These are phyloP conservation scores for Leucocoprinus sp. DNA, from an alignment of 768 basidiomycete genomes.

Conservation along the genomic window DNA sequence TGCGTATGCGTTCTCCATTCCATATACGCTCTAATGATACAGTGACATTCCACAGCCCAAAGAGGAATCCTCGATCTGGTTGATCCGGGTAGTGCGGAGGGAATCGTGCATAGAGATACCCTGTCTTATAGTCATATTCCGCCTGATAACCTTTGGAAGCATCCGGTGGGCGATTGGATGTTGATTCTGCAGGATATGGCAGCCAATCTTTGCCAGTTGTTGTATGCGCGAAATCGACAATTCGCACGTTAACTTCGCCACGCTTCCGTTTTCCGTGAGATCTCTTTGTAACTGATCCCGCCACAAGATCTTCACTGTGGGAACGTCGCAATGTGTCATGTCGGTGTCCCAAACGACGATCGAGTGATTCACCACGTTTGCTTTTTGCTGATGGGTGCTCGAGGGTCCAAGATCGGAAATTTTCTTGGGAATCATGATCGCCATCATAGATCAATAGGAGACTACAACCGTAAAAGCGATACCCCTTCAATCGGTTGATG, in stretches of 20 bases:
- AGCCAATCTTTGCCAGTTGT: conserved; percentile 93
- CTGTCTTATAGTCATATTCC: conserved; percentile 74
- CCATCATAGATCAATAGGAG: conserved; percentile 97
- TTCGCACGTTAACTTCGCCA: conserved; percentile 90
- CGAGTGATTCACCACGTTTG: conserved; percentile 73
- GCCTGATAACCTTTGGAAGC: conserved; percentile 70
- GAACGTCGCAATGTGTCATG: conserved; percentile 55
- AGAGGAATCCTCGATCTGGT: conserved; percentile 91
- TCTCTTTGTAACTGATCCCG: conserved; percentile 58
- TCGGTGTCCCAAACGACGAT: conserved; percentile 44
- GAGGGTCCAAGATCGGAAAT: conserved; percentile 48
- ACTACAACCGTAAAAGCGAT: conserved; percentile 96
- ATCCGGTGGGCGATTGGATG: conserved; percentile 32
- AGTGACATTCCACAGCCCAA: conserved; percentile 78
- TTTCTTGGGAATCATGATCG: conserved; percentile 79
- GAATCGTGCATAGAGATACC: conserved; percentile 84
- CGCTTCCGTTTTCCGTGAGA: conserved; percentile 61
- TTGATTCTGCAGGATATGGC: conserved; percentile 41
- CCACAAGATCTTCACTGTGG: conserved; percentile 72
- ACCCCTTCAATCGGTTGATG: conserved; percentile 84
- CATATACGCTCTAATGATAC: conserved; percentile 76
- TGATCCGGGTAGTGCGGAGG: conserved; percentile 85
- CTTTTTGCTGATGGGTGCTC: conserved; percentile 63
- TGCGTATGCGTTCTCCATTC: conserved; percentile 72
- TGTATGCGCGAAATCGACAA: conserved; percentile 98